Base-by-base conservation (phyloP, 1,284 basidiomycete genomes). In the Rhodotorula glutinis region DNA sequence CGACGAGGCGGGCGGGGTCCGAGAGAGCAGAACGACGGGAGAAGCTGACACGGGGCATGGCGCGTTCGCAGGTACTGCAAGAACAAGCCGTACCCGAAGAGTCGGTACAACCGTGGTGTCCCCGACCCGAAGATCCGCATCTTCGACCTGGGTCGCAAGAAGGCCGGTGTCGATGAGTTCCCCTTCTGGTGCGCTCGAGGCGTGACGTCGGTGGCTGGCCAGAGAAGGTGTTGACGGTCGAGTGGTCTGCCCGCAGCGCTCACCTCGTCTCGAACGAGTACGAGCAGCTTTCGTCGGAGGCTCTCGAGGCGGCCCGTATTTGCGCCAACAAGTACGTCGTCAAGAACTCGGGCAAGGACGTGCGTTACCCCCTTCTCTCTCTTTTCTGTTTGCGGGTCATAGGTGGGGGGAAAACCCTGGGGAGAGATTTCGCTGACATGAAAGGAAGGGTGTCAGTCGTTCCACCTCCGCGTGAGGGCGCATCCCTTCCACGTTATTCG, bases 301-400 rank as follows among this genome's bases (percentile, higher is more conserved):
- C 94, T 60, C 88, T 98, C 69, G 95, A 98, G 83, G 95, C 95
- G 53, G 94, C 94, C 65, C 94, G 94, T 83, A 98, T 98, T 77
- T 97, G 94, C 79, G 92, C 92, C 81, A 98, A 98, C 91, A 98
- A 98, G 84, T 98, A 98, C 82, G 89, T 98, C 75, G 95, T 92
- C 79, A 98, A 98, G 88, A 93, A 90, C 30, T 88, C 91, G 60
- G 95, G 95, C 79, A 98, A 98, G 84, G 95, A 98, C 79, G 33
- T 38, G 11, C 5, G 33, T 38, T 38, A 7, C n/a, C n/a, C n/a
- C n/a, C n/a, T n/a, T n/a, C n/a, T n/a, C n/a, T n/a, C n/a, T n/a
- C n/a, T n/a, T n/a, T n/a, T n/a, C n/a, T n/a, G n/a, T n/a, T n/a
- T n/a, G n/a, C n/a, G n/a, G n/a, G n/a, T n/a, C n/a, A n/a, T 11